Evolutionary conservation across 331 rosid genomes (phyloP), one percentile per base, ranked within the genome.

Genomic region (Acacia pycnantha): DNA sequence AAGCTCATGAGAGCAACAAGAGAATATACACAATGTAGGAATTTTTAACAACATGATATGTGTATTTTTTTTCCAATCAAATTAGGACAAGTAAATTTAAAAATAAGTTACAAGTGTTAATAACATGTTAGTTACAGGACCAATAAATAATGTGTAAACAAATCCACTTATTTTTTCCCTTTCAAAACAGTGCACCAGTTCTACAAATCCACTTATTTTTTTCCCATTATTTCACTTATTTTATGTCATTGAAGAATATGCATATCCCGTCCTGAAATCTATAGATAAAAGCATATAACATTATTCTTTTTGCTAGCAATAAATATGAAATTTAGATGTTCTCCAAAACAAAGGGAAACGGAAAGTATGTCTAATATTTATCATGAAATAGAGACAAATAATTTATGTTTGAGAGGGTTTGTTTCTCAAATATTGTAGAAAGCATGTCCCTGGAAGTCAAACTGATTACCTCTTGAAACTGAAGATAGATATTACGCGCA

Each of bases 401-500:
- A 22, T 26, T 44, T 64, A 41, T 51, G 27, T 26, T 43, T 58
- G 70, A 58, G 8, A 40, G 66, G 61, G 5, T 33, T 18, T 85
- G 68, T 47, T 74, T 74, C 87, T 74, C 53, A 77, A 61, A 73
- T 33, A n/a, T 51, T 44, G 76, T 58, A 71, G 75, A 76, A 68
- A 62, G 71, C 73, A 44, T 33, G 74, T 74, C 73, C 27, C 37
- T 53, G 51, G 3, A 75, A 81, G 48, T 51, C 13, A 82, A 69
- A 80, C 85, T 72, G 73, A 81, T 80, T 77, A 93, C 98, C 98
- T 93, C 94, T 88, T 93, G 90, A 90, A 95, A 93, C 90, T 84
- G 81, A 76, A 95, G 98, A 82, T 92, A 91, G 84, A 92, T 88
- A 86, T 95, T 95, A 72, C 96, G 98, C 10, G 54, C 47, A 21